phyloP scores from a whole-genome alignment of 225 moss, liverwort and hornwort genomes.

The Straminergon stramineum region DNA sequence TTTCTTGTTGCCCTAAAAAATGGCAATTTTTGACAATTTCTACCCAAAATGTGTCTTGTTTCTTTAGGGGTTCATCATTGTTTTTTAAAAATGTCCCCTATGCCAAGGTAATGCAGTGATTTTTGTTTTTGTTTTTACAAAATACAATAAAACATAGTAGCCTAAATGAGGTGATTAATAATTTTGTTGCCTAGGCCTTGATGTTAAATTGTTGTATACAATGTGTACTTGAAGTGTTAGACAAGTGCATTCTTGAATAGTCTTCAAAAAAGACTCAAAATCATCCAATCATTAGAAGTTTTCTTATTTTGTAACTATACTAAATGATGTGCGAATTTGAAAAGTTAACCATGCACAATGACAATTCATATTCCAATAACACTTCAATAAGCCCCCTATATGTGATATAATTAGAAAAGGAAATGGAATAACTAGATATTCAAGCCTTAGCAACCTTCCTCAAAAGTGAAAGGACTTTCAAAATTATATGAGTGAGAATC shows the following conservation, averaged over 20 bases:
- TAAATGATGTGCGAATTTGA: not conserved
- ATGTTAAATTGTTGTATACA: no score
- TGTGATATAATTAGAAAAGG: not conserved
- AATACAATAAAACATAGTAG: not conserved
- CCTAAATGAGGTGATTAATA: no score
- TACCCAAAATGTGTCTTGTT: no score
- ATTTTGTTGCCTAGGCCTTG: no score
- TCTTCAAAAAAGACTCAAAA: not conserved
- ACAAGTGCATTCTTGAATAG: not conserved
- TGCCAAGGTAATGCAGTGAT: no score
- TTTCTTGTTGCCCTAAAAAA: no score
- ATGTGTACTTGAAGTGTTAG: not conserved
- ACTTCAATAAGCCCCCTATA: not conserved
- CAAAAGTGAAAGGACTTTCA: rapidly evolving
- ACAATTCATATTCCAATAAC: not conserved
- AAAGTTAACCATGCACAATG: not conserved
- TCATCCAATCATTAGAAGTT: not conserved
- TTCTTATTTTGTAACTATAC: not conserved
- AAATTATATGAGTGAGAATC: not conserved
- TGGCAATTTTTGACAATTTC: no score
- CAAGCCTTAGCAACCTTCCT: no score
- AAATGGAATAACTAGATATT: not conserved
- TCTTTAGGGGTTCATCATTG: no score
- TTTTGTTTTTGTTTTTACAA: not conserved
- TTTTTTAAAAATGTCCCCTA: not conserved